Evolutionary conservation across 257 asterid species (phyloP).

Genomic region (Salvia hispanica): DNA sequence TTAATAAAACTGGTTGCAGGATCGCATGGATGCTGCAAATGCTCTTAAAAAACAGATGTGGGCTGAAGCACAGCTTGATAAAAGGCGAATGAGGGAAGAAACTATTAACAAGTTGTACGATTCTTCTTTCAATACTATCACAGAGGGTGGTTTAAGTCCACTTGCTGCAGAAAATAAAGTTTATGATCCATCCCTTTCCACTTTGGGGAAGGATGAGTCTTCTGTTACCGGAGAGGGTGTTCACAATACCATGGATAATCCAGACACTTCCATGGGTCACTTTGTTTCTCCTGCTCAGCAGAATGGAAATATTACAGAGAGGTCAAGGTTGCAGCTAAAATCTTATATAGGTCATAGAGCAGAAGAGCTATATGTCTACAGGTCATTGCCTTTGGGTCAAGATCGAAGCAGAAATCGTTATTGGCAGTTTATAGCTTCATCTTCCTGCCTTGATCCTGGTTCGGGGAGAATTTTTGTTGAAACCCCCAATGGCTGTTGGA

Average conservation of each 20-base stretch:
- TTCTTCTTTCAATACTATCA: slow-evolving; percentile 54
- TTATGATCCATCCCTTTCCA: slow-evolving; percentile 46
- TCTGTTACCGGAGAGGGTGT: slow-evolving; percentile 49
- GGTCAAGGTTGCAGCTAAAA: slow-evolving; percentile 89
- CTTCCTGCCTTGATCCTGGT: slow-evolving; percentile 89
- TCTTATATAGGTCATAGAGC: slow-evolving; percentile 88
- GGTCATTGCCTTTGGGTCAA: slow-evolving; percentile 96
- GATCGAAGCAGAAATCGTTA: slow-evolving; percentile 96
- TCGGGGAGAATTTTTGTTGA: slow-evolving; percentile 91
- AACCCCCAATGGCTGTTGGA: slow-evolving; percentile 74
- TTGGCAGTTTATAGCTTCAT: slow-evolving; percentile 89
- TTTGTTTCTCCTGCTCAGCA: slow-evolving; percentile 59
- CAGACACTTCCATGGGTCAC: slow-evolving; percentile 43
- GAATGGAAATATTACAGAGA: slow-evolving; percentile 73
- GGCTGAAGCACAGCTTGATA: slow-evolving; percentile 98
- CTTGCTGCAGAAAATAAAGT: slow-evolving; percentile 49
- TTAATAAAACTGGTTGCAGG: slow-evolving; percentile 56
- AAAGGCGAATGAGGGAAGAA: slow-evolving; percentile 86
- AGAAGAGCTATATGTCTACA: slow-evolving; percentile 82
- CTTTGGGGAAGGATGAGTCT: slow-evolving; percentile 57
- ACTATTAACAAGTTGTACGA: slow-evolving; percentile 56
- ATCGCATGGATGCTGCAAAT: slow-evolving; percentile 88
- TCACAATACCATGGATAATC: slow-evolving; percentile 42
- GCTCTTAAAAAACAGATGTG: slow-evolving; percentile 95
- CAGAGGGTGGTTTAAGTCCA: slow-evolving; percentile 73